phyloP scores from a whole-genome alignment of 2,329 filamentous ascomycete species.

The Tolypocladium tundrense region DNA sequence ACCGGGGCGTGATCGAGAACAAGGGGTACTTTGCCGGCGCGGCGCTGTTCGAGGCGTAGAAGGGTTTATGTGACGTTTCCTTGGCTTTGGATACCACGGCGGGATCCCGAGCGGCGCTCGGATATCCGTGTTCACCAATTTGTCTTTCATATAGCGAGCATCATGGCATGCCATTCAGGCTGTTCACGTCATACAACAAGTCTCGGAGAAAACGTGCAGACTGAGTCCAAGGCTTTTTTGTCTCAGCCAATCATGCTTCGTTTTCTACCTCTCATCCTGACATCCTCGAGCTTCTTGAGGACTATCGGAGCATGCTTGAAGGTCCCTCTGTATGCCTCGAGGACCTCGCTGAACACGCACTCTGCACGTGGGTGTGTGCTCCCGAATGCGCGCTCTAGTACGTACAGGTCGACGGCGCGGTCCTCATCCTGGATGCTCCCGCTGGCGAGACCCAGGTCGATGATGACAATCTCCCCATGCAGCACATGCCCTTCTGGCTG shows the following conservation, averaged over 20 bases:
- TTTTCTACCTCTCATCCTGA: conserved; percentile 88
- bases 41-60: conserved; percentile 35
- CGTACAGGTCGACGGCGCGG: conserved; percentile 89
- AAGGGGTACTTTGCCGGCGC: conserved; percentile 95
- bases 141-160: conserved; percentile 19
- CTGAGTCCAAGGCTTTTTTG: neutral
- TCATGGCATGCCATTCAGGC: conserved; percentile 8
- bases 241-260: conserved; percentile 84
- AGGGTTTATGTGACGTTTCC: neutral
- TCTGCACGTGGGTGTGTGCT: conserved; percentile 89
- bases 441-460: conserved; percentile 86
- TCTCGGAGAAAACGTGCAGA: neutral
- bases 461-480: conserved; percentile 73
- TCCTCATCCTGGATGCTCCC: conserved; percentile 82
- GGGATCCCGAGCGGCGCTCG: neutral
- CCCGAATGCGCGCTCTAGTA: conserved; percentile 86
- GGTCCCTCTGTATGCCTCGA: conserved; percentile 61
- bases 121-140: neutral
- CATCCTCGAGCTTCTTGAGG: conserved; percentile 77
- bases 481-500: conserved; percentile 20
- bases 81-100: neutral
- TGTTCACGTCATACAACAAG: neutral
- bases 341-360: conserved; percentile 60
- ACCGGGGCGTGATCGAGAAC: conserved; percentile 92
- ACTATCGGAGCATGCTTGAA: conserved; percentile 69